Percentiles rank a stretch among this genome's conserved stretches.
Conservation (phyloP, 192 early-diverging fungal genomes). For the Mortierella hygrophila region DNA sequence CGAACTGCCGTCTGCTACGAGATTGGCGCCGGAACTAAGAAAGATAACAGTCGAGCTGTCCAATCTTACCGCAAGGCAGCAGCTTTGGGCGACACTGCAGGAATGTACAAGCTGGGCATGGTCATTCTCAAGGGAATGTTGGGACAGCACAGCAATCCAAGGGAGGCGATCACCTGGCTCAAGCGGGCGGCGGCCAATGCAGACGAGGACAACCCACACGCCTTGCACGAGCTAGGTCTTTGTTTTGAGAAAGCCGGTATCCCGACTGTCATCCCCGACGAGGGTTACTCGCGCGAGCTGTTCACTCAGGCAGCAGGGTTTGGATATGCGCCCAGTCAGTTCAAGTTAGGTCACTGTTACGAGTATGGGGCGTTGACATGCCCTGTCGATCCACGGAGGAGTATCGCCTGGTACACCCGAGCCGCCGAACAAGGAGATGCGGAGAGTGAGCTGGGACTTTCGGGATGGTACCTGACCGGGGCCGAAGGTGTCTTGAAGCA, state of each 20-base stretch:
- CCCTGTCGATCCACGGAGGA: slow-evolving; percentile 87
- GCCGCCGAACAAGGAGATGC: slow-evolving; percentile 93
- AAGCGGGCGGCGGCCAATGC: slow-evolving; percentile 91
- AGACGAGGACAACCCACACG: slow-evolving; percentile 91
- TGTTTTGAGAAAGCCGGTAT: slow-evolving; percentile 62
- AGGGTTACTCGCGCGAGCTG: slow-evolving; percentile 88
- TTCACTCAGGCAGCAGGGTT: slow-evolving; percentile 93
- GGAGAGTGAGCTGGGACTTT: slow-evolving; percentile 93
- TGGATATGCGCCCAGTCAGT: slow-evolving; percentile 94
- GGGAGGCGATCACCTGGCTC: slow-evolving; percentile 95
- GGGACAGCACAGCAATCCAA: slow-evolving; percentile 78
- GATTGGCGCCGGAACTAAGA: slow-evolving; percentile 89
- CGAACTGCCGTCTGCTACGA: slow-evolving; percentile 98
- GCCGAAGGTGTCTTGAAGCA: slow-evolving; percentile 90
- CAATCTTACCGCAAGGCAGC: slow-evolving; percentile 97
- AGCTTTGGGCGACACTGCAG: slow-evolving; percentile 87
- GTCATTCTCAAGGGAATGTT: slow-evolving; percentile 90
- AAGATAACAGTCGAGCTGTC: slow-evolving; percentile 83
- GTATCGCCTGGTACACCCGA: slow-evolving; percentile 96
- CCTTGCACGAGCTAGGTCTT: slow-evolving; percentile 92
- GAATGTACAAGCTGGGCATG: slow-evolving; percentile 98
- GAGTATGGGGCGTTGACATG: slow-evolving; percentile 94
- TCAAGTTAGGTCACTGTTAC: slow-evolving; percentile 91
- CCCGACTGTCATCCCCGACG: slow-evolving; percentile 81
- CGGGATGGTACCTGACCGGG: slow-evolving; percentile 98